Conservation (phyloP, 306 rosid genomes). For the Biancaea sappan region DNA sequence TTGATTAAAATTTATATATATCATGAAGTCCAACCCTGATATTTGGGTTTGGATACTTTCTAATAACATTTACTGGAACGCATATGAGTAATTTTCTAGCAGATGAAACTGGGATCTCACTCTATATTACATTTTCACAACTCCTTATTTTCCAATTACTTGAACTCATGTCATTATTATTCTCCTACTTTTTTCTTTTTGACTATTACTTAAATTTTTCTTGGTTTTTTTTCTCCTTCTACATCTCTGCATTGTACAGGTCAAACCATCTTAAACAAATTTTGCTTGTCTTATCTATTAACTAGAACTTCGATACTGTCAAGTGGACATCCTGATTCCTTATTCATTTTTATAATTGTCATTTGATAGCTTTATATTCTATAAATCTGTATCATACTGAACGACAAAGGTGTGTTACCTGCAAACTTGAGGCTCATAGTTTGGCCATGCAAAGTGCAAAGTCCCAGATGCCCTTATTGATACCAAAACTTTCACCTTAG, state of each 20-base stretch:
- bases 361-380: neutral
- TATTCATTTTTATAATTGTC: neutral
- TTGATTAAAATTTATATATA: neutral
- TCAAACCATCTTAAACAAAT: constrained; percentile 13
- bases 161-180: neutral
- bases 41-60: constrained; percentile 8
- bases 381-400: too few species aligned
- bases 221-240: constrained; percentile 9
- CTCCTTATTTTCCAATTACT: constrained; percentile 2
- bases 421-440: too few species aligned
- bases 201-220: neutral
- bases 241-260: constrained; percentile 1
- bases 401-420: too few species aligned
- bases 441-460: too few species aligned
- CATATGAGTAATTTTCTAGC: neutral
- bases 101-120: neutral
- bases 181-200: neutral
- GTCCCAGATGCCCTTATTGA: too few species aligned
- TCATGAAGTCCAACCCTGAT: constrained; percentile 13
- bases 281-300: neutral
- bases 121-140: neutral
- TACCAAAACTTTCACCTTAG: too few species aligned
- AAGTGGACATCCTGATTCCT: constrained; percentile 20
- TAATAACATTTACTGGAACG: neutral
- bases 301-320: constrained; percentile 9